A percentile compares a stretch with the other conserved stretches of the same genome.
Evolutionary conservation across 2,329 filamentous ascomycete genomes (phyloP).

Genomic region (Kalmusia sp.): DNA sequence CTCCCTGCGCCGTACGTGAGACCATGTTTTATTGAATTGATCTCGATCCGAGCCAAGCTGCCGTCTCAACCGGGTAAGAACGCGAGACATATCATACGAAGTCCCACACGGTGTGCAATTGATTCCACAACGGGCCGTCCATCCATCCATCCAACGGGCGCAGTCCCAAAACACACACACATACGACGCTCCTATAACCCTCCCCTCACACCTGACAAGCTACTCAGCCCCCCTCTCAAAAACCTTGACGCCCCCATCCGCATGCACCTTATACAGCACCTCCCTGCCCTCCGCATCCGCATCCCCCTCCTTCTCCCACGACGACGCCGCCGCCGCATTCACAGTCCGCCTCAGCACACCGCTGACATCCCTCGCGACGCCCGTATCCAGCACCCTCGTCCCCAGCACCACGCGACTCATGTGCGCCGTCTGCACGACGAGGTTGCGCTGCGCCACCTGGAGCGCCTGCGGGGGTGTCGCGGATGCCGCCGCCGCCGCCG

Average conservation of each 20-base stretch:
- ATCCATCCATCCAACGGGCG: too few relatives aligned
- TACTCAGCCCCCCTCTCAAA: constrained; percentile 78
- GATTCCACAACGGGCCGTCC: too few relatives aligned
- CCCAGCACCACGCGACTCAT: constrained; percentile 74
- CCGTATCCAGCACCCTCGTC: constrained; percentile 80
- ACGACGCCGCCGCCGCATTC: constrained; percentile 38
- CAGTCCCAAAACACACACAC: too few relatives aligned
- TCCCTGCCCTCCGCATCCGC: constrained; percentile 56
- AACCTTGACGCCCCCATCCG: constrained; percentile 80
- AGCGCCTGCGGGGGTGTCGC: constrained; percentile 56
- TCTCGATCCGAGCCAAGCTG: too few relatives aligned
- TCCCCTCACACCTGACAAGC: constrained; percentile 14
- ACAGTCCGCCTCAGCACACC: constrained; percentile 80
- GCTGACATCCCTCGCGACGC: constrained; percentile 88
- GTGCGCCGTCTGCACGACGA: constrained; percentile 77
- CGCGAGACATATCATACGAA: too few relatives aligned
- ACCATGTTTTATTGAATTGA: too few relatives aligned
- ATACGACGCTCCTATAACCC: too few relatives aligned
- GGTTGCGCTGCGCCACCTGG: constrained; percentile 48
- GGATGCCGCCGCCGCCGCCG: constrained; percentile 68
- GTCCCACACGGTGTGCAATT: too few relatives aligned
- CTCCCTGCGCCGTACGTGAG: too few relatives aligned
- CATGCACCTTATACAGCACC: constrained; percentile 79
- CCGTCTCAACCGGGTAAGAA: too few relatives aligned
- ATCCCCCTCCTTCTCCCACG: constrained; percentile 34